Evolutionary conservation across 768 basidiomycete genomes (phyloP).

Genomic region (Suillus hirtellus): DNA sequence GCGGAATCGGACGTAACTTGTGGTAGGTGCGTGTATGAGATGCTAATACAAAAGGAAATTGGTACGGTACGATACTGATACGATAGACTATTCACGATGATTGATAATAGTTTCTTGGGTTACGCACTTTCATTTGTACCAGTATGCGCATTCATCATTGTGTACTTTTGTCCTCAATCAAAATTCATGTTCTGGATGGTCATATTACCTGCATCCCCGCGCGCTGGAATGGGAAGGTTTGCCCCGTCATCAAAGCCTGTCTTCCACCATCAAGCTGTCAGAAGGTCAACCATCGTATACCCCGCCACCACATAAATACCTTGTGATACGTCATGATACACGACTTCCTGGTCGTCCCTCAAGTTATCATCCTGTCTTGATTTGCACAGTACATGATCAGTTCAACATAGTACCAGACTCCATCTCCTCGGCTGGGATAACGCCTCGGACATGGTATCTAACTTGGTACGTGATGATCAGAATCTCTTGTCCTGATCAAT

Average conservation of each 20-base stretch:
- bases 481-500: not conserved
- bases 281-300: not conserved
- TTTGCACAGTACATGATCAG: not conserved
- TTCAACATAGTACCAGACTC: too few species aligned
- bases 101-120: not conserved
- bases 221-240: not conserved
- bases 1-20: constrained; percentile 63
- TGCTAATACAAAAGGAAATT: not conserved
- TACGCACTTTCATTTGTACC: not conserved
- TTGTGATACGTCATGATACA: not conserved
- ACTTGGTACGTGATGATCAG: not conserved
- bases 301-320: not conserved
- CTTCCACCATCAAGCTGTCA: not conserved
- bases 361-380: not conserved
- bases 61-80: not conserved
- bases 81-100: not conserved
- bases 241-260: not conserved
- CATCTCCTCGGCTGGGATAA: not conserved
- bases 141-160: not conserved
- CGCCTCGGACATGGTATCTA: too few species aligned
- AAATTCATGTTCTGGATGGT: not conserved
- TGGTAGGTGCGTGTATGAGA: constrained; percentile 13
- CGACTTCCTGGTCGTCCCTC: not conserved
- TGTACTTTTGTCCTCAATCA: not conserved
- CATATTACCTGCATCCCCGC: not conserved